Evolutionary conservation across 2,329 filamentous ascomycete species (phyloP), one percentile per base, ranked within the genome.

Genomic region (Orbilia brochopaga): DNA sequence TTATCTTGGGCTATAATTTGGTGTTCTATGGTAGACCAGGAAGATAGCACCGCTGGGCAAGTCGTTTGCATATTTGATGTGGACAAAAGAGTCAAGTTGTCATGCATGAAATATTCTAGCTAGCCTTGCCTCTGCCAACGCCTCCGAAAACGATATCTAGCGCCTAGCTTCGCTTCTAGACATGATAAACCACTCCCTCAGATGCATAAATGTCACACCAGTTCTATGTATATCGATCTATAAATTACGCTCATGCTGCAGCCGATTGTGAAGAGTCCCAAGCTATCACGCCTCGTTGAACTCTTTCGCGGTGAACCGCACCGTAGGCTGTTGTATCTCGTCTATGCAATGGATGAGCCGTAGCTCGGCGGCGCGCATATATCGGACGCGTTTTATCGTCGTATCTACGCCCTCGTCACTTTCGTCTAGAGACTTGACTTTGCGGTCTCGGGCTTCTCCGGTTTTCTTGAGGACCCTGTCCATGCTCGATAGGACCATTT

Each of bases 401-500:
- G 82, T 81, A 56, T 83, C 81, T 44, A 78, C 78, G 60, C 79
- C 79, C 42, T 79, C 78, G 5, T 79, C 80, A n/a, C 80, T 80
- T 21, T 79, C 78, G 1, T 76, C 78, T 37, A 81, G 81, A 61
- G 80, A 81, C 52, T 80, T 78, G 74, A 82, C 79, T 42, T 79
- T 79, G 72, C 83, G 82, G 75, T 88, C 84, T 65, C 91, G 90
- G 75, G 85, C 86, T 72, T 83, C 82, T 75, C 86, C 84, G 5
- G 88, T 90, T 78, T 85, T 85, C 74, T 83, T 82, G 50, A 99
- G 82, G 42, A 97, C 87, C 76, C 88, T 86, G 78, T 97, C 91
- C 93, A 99, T 97, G 78, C 89, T 94, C 7, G 90, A 91, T 24
- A 97, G 81, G 3, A 96, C 93, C 81, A 90, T 94, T 80, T 94